phyloP scores from a whole-genome alignment of 2,329 filamentous ascomycete species.

The Cercospora zeae-maydis region DNA sequence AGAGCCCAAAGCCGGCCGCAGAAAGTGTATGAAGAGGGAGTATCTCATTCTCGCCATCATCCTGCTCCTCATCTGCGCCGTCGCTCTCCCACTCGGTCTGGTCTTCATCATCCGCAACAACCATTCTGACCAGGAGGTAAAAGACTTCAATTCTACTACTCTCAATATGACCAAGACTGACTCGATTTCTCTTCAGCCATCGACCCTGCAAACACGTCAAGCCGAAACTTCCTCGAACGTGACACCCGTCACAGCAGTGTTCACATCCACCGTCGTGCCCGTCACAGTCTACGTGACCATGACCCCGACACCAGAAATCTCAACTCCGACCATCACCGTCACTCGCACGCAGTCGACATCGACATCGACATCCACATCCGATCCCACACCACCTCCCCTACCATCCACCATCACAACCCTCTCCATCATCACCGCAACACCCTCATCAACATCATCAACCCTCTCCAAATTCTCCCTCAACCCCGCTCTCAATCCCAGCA shows the following conservation, averaged over 20 bases:
- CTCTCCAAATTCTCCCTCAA: background rate
- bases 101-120: constrained; percentile 4
- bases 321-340: background rate
- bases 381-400: background rate
- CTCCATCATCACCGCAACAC: background rate
- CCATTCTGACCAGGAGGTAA: constrained; percentile 8
- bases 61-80: constrained; percentile 2
- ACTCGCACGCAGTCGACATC: background rate
- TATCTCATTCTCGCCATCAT: constrained; percentile 11
- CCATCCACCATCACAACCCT: background rate
- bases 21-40: constrained; percentile 16
- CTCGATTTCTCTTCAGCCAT: background rate
- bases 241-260: constrained; percentile 1
- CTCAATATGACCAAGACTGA: background rate
- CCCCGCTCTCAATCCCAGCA: background rate
- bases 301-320: constrained; percentile 9
- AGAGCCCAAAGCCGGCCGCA: constrained; percentile 10
- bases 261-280: constrained; percentile 1
- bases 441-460: background rate
- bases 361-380: background rate
- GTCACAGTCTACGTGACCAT: constrained; percentile 14
- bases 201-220: constrained; percentile 9
- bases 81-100: constrained; percentile 7
- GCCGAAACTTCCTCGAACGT: constrained; percentile 7
- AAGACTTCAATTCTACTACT: background rate